Base-by-base conservation (phyloP, 345 rosid species). In the Eucalyptus rudis region DNA sequence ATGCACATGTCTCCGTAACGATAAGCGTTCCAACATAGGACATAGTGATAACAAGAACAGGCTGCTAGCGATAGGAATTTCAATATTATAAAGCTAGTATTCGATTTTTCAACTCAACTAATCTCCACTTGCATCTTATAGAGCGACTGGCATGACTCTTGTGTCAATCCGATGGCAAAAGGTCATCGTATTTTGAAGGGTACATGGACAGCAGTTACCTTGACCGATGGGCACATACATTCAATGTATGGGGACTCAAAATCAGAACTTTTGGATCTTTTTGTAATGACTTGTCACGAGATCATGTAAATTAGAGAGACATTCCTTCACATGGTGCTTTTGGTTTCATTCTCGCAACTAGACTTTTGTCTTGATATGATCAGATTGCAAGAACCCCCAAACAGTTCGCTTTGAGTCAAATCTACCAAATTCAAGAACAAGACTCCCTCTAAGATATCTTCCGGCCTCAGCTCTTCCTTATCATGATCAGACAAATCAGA, bases 401-500 rank as follows among this genome's bases (percentile, higher is more conserved):
- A 76, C 47, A 76, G 83, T 76, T 40, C 83, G 47, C 27, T 20
- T 25, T 10, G 27, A 76, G 83, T 76, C 15, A 76, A 40, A 3
- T 76, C 83, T 40, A 40, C 45, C 83, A 36, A 76, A 40, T 36
- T 76, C 83, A 76, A 36, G 54, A 49, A 49, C 54, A 45, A n/a
- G 59, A 25, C 44, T 86, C 59, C 54, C 54, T 40, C 58, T 2
- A n/a, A 86, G 44, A 29, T 49, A 86, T 50, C 54, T 45, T 50
- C 27, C 44, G 7, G 43, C 7, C 43, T 43, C 43, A 43, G 43
- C 64, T 27, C 56, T 8, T 47, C 36, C 87, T 29, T 86, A 47
- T 83, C 87, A 88, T 68, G 59, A 90, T 86, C 91, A 87, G 91
- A 89, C 71, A 90, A 45, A 79, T 88, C 25, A 51, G 89, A 89